Evolutionary conservation across 2,329 filamentous ascomycete species (phyloP), one percentile per base, ranked within the genome.

Genomic region (Stemphylium lycopersici): DNA sequence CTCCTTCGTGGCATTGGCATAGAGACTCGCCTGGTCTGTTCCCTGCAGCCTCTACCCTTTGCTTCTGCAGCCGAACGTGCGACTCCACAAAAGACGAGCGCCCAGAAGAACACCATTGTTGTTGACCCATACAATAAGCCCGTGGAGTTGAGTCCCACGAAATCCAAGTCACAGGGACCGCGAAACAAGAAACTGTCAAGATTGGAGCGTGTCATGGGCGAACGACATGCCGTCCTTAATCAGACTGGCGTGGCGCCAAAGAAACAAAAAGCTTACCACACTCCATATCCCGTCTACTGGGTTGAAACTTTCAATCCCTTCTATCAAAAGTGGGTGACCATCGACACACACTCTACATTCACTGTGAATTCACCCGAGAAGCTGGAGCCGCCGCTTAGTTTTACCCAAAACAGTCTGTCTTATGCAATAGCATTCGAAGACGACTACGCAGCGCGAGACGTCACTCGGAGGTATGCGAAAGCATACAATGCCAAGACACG

Each of bases 401-500:
- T 96, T 72, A 80, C 81, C 6, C 82, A 88, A 51, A 98, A 96
- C 63, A 83, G 79, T 49, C 84, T 99, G 77, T 84, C 81, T 8
- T 99, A 99, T 67, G 93, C 90, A 0, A 80, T 99, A 46, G 91
- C 88, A 0, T 96, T 96, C 60, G 90, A 96, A 60, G 85, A 87
- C 11, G 90, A 96, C 61, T 89, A 87, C 2, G 85, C 84, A 12
- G 91, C 87, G 0, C 86, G 84, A 67, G 95, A 99, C 67, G 90
- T 99, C 0, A 99, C 95, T 0, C 83, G 87, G 50, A 86, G 95
- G 13, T 99, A 99, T 70, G 83, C 87, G 1, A 96, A 95, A 73
- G 88, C 89, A 0, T 98, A 89, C 76, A 95, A 92, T 64, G 90
- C 93, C 18, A 98, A 98, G 76, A 96, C 93, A 1, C 84, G 90